A percentile compares a stretch with the other conserved stretches of the same genome.
Evolutionary conservation across 1,139 yeast species (phyloP).

Genomic region (Sugiyamaella paludigena): DNA sequence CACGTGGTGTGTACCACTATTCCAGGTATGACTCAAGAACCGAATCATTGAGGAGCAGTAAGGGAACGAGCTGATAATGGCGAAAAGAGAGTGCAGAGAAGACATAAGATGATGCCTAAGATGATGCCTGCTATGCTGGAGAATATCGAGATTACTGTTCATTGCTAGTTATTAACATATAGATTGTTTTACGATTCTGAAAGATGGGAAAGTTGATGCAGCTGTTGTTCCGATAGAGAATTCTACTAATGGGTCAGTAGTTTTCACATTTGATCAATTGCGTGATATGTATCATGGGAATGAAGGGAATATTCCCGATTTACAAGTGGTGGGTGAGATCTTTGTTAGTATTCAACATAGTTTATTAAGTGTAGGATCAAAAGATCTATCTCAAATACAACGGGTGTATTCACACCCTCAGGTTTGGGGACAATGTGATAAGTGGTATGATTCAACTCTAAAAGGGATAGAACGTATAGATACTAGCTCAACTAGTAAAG

Average conservation of each 20-base stretch:
- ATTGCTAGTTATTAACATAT: slow-evolving; percentile 6
- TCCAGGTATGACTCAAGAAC: slow-evolving; percentile 21
- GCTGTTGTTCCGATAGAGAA: slow-evolving; percentile 93
- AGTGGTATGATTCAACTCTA: slow-evolving; percentile 45
- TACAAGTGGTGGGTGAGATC: slow-evolving; percentile 64
- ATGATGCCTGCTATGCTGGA: background rate
- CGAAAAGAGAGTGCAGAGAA: no score
- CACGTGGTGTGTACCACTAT: slow-evolving; percentile 31
- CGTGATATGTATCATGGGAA: slow-evolving; percentile 56
- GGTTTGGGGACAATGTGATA: slow-evolving; percentile 90
- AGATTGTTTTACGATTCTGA: slow-evolving; percentile 61
- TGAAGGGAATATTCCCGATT: slow-evolving; percentile 17
- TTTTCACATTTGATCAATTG: slow-evolving; percentile 75
- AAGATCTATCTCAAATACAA: slow-evolving; percentile 45
- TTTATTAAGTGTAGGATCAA: slow-evolving; percentile 48
- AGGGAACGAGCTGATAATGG: no score
- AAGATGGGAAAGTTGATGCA: slow-evolving; percentile 50
- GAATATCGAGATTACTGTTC: background rate
- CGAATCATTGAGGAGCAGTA: no score
- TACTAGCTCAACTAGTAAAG: slow-evolving; percentile 76
- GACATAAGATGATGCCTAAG: no score
- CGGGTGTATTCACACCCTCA: slow-evolving; percentile 90
- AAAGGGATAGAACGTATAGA: slow-evolving; percentile 46
- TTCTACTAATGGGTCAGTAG: slow-evolving; percentile 93
- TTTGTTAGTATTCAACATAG: slow-evolving; percentile 82